Percentiles rank a stretch among this genome's conserved stretches.
These are phyloP conservation scores for Passiflora organensis DNA, from an alignment of 345 rosid genomes.

Conservation along the genomic window DNA sequence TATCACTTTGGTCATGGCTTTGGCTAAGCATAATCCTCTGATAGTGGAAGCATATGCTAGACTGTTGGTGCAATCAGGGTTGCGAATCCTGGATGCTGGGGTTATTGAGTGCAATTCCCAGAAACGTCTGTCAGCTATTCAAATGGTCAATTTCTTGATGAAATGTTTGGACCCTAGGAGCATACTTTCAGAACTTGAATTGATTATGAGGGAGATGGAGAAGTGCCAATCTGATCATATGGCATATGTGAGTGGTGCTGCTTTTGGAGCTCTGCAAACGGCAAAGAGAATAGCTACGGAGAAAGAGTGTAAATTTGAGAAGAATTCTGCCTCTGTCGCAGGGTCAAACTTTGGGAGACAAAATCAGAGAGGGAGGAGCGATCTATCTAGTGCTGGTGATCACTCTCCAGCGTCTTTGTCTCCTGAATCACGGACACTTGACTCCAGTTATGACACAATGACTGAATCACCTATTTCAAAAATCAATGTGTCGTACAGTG, in stretches of 20 bases:
- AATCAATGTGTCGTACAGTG: conserved; percentile 32
- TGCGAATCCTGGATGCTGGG: conserved; percentile 52
- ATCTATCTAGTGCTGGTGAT: conserved; percentile 17
- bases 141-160: conserved; percentile 89
- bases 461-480: conserved; percentile 56
- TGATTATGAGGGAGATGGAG: conserved; percentile 73
- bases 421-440: conserved; percentile 78
- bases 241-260: conserved; percentile 88
- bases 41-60: conserved; percentile 90
- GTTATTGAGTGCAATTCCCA: conserved; percentile 72
- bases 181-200: conserved; percentile 63
- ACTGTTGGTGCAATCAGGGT: conserved; percentile 66
- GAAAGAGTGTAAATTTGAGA: conserved; percentile 51
- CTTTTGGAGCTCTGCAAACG: conserved; percentile 80
- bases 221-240: conserved; percentile 74
- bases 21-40: conserved; percentile 79
- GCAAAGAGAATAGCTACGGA: conserved; percentile 59
- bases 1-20: conserved; percentile 69
- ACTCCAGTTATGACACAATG: conserved; percentile 54
- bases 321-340: conserved; percentile 48
- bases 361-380: conserved; percentile 28
- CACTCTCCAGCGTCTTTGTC: conserved; percentile 52
- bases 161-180: conserved; percentile 75
- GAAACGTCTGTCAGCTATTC: conserved; percentile 71
- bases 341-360: conserved; percentile 61